phyloP scores from a whole-genome alignment of 179 eudicot genomes.

The Vitellaria paradoxa region DNA sequence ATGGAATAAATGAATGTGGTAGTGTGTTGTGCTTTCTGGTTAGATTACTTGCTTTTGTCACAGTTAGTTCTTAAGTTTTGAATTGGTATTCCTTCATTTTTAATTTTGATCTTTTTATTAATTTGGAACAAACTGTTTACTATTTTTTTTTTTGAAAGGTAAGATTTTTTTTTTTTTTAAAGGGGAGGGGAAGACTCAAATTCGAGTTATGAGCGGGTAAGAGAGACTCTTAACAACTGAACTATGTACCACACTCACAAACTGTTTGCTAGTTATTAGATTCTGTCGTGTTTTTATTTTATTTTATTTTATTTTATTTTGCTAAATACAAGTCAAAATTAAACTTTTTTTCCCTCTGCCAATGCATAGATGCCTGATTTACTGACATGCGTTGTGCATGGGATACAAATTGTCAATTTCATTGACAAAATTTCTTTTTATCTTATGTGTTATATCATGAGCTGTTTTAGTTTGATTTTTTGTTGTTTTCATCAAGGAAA shows the following conservation, averaged over 20 bases:
- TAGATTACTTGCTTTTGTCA: slow-evolving; percentile 9
- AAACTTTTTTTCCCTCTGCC: too few species aligned
- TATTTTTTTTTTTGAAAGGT: too few species aligned
- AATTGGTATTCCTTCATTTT: neutral
- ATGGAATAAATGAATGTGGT: slow-evolving; percentile 11
- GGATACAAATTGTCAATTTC: neutral
- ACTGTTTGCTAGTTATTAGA: neutral
- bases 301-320: too few species aligned
- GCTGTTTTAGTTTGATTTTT: neutral
- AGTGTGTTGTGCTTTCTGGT: neutral
- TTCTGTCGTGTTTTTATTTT: too few species aligned
- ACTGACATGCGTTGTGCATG: neutral
- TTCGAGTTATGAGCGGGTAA: too few species aligned
- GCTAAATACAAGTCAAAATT: too few species aligned
- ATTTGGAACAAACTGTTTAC: neutral
- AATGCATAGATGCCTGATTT: neutral
- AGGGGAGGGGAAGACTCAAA: too few species aligned
- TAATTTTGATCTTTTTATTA: neutral
- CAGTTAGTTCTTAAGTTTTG: neutral
- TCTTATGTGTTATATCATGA: neutral
- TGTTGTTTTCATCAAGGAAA: neutral
- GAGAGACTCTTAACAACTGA: too few species aligned
- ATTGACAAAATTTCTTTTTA: neutral
- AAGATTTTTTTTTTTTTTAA: too few species aligned
- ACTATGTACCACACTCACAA: too few species aligned